Evolutionary conservation across 345 rosid genomes (phyloP), one percentile per base, ranked within the genome.

Genomic region (Turnera subulata): DNA sequence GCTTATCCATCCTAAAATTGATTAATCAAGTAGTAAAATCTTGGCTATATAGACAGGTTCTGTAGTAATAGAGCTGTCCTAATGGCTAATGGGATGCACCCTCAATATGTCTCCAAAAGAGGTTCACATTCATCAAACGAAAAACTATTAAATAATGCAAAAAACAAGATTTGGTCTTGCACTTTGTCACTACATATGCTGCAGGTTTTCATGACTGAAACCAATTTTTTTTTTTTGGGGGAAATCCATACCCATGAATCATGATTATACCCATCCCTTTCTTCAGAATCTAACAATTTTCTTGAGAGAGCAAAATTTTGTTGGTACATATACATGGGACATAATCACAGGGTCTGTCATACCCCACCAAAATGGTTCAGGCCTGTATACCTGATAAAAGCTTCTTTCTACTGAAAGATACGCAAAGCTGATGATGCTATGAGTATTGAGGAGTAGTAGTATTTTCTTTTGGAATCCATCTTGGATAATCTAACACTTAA

Each of bases 211-310:
- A 29, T 50, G 53, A 38, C 18, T 15, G 40, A 18, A 9, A 32
- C 33, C 22, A 53, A 46, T 50, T 45, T 21, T 61, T 37, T 50
- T 50, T 45, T 21, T 61, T 37, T 56, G 8, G 58, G 43, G 67
- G 70, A 51, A 72, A 76, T 50, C 43, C 11, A 46, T 68, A 65
- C 61, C 55, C 57, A 65, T 55, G 42, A 59, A 46, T 63, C 50
- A 73, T 64, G 53, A 67, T 64, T 64, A 45, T 55, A 56, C 55
- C 37, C 35, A 54, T 15, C 23, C 25, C 40, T 33, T 46, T 55
- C 53, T 58, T 33, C 29, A n/a, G 42, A 59, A 50, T 22, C 19
- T 51, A 53, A 32, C 46, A 19, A 15, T 50, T 56, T 46, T 57
- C 33, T 50, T 22, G 61, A 44, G 61, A 56, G 11, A n/a, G 23